phyloP scores from a whole-genome alignment of 495 filamentous ascomycete genomes.

The Penicillium maclennaniae region DNA sequence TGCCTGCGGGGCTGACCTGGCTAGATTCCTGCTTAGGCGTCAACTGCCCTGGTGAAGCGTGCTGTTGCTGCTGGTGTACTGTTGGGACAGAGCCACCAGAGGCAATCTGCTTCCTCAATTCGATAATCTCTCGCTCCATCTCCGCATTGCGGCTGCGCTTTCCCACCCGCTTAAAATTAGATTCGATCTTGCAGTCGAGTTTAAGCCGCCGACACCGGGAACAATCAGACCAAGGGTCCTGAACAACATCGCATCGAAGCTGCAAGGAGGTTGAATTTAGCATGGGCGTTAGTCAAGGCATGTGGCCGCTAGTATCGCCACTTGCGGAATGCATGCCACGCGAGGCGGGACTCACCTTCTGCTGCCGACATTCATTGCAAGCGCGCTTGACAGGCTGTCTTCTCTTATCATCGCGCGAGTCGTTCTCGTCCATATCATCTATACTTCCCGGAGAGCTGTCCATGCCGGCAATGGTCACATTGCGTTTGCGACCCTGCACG shows the following conservation, averaged over 20 bases:
- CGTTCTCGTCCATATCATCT: conserved; percentile 60
- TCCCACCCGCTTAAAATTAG: conserved; percentile 88
- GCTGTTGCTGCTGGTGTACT: conserved; percentile 44
- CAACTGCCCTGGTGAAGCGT: conserved; percentile 47
- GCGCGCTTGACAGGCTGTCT: conserved; percentile 78
- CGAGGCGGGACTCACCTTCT: conserved; percentile 62
- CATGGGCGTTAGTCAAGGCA: background rate
- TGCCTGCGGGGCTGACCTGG: conserved; percentile 39
- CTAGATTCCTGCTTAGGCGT: conserved; percentile 52
- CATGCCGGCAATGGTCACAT: conserved; percentile 43
- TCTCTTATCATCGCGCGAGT: conserved; percentile 57
- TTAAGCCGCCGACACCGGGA: conserved; percentile 79
- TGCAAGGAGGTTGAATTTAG: conserved; percentile 30
- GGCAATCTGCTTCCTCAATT: conserved; percentile 67
- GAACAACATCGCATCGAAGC: conserved; percentile 87
- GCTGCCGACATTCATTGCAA: conserved; percentile 93
- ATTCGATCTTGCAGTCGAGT: conserved; percentile 87
- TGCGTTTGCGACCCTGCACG: conserved; percentile 44
- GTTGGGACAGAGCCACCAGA: conserved; percentile 27
- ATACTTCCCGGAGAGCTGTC: conserved; percentile 70
- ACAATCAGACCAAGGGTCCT: conserved; percentile 79
- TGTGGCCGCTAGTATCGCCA: background rate
- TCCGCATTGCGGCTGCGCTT: conserved; percentile 89
- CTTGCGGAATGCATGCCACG: conserved; percentile 2
- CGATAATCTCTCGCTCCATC: conserved; percentile 70